Percentiles rank a stretch among this genome's conserved stretches.
Conservation (phyloP, 495 filamentous ascomycete genomes). For the Xylaria curta region DNA sequence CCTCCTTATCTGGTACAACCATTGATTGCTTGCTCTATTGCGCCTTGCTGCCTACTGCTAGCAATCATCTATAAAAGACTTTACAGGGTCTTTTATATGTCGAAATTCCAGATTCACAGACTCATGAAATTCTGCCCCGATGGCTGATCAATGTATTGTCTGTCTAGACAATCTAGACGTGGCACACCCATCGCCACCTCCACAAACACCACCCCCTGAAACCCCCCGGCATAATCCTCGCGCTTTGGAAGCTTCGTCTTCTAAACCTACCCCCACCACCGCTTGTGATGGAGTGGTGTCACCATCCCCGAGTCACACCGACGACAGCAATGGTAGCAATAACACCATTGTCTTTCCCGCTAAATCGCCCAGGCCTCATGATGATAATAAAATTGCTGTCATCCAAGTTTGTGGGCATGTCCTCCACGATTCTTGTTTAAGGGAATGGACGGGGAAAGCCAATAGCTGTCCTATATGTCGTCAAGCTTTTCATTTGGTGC, state of each 20-base stretch:
- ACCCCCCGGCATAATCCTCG: slow-evolving; percentile 21
- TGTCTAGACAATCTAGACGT: slow-evolving; percentile 88
- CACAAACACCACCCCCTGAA: slow-evolving; percentile 30
- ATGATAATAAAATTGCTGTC: slow-evolving; percentile 51
- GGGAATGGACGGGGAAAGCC: slow-evolving; percentile 91
- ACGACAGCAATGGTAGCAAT: slow-evolving; percentile 31
- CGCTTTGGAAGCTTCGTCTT: slow-evolving; percentile 22
- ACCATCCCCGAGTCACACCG: slow-evolving; percentile 48
- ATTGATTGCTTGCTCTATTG: slow-evolving; percentile 15
- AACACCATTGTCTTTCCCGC: slow-evolving; percentile 42
- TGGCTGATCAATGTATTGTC: slow-evolving; percentile 96
- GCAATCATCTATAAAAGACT: slow-evolving; percentile 30
- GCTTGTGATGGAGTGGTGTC: slow-evolving; percentile 39
- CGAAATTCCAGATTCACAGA: slow-evolving; percentile 39
- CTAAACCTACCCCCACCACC: slow-evolving; percentile 25
- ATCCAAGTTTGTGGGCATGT: slow-evolving; percentile 80
- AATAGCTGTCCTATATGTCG: slow-evolving; percentile 99
- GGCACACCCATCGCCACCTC: slow-evolving; percentile 36
- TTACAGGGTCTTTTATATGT: slow-evolving; percentile 44
- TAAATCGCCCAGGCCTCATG: slow-evolving; percentile 33
- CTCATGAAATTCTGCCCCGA: slow-evolving; percentile 49
- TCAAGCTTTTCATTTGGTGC: slow-evolving; percentile 85
- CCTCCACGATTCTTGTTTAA: slow-evolving; percentile 88
- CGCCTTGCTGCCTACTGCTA: slow-evolving; percentile 29
- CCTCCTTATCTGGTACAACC: slow-evolving; percentile 29